phyloP scores from a whole-genome alignment of 2,329 filamentous ascomycete species.

The Apiospora kogelbergensis region DNA sequence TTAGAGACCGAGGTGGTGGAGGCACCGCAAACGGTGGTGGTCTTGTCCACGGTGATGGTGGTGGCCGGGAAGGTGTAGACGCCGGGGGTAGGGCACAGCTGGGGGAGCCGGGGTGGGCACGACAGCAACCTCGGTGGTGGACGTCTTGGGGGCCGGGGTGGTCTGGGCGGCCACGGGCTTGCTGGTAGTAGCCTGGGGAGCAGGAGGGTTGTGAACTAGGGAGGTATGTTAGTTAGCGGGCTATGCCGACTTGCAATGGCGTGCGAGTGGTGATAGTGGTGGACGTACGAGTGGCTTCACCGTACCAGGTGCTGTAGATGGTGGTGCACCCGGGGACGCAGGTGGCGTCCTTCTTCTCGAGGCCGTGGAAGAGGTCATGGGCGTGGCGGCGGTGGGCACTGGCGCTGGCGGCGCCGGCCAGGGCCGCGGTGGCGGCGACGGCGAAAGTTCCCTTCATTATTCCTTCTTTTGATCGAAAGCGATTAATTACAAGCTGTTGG shows the following conservation, averaged over 20 bases:
- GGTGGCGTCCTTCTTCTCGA: slow-evolving; percentile 49
- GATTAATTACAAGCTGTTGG: slow-evolving; percentile 28
- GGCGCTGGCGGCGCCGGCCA: slow-evolving; percentile 57
- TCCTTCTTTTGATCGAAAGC: slow-evolving; percentile 28
- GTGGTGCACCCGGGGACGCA: slow-evolving; percentile 70
- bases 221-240: slow-evolving; percentile 25
- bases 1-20: slow-evolving; percentile 60
- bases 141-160: slow-evolving; percentile 20
- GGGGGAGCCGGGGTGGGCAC: slow-evolving; percentile 52
- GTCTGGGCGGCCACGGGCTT: slow-evolving; percentile 22
- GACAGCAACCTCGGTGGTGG: slow-evolving; percentile 42
- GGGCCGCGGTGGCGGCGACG: slow-evolving; percentile 65
- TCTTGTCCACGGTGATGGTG: slow-evolving; percentile 66
- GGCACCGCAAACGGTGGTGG: slow-evolving; percentile 66
- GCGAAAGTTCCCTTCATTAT: slow-evolving; percentile 76
- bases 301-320: slow-evolving; percentile 70
- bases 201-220: slow-evolving; percentile 42
- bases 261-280: not conserved
- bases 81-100: slow-evolving; percentile 64
- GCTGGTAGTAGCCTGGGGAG: slow-evolving; percentile 26
- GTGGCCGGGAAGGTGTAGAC: slow-evolving; percentile 75
- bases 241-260: not conserved
- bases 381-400: slow-evolving; percentile 61
- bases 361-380: slow-evolving; percentile 52
- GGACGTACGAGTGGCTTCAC: slow-evolving; percentile 62